phyloP scores from a whole-genome alignment of 169 alveolate genomes.

The Cyclospora cayetanensis region DNA sequence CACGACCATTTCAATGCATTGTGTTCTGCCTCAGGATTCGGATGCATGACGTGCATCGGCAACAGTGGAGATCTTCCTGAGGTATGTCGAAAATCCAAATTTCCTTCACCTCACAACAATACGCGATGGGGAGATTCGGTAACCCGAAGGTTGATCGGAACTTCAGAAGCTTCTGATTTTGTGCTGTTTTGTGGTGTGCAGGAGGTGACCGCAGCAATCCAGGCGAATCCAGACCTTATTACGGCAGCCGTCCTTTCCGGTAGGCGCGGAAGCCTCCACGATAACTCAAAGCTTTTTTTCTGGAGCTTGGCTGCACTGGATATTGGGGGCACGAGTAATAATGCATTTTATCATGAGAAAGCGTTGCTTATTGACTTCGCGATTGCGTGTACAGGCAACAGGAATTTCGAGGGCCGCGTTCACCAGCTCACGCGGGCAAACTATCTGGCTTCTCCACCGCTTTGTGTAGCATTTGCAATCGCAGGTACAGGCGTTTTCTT shows the following conservation, averaged over 20 bases:
- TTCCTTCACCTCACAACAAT: neutral
- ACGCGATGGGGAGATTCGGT: neutral
- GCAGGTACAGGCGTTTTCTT: constrained; percentile 54
- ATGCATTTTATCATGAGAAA: neutral
- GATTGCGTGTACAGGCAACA: constrained; percentile 87
- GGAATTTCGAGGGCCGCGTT: constrained; percentile 97
- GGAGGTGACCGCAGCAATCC: constrained; percentile 63
- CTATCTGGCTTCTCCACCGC: constrained; percentile 97
- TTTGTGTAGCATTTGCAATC: constrained; percentile 92
- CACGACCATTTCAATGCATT: neutral
- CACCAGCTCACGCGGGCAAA: constrained; percentile 96
- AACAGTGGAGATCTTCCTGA: constrained; percentile 90
- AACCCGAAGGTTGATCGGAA: neutral
- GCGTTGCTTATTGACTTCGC: neutral
- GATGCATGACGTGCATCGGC: constrained; percentile 99
- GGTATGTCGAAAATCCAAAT: neutral
- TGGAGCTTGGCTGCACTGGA: neutral
- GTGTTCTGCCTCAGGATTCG: constrained; percentile 92
- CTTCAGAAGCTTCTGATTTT: neutral
- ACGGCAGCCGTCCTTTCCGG: constrained; percentile 61
- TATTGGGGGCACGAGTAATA: neutral
- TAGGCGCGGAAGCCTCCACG: neutral
- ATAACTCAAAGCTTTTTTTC: neutral
- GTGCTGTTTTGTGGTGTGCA: neutral
- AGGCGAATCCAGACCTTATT: constrained; percentile 29